Base-by-base conservation (phyloP, 805 yeast genomes). In the Yarrowia porcina region DNA sequence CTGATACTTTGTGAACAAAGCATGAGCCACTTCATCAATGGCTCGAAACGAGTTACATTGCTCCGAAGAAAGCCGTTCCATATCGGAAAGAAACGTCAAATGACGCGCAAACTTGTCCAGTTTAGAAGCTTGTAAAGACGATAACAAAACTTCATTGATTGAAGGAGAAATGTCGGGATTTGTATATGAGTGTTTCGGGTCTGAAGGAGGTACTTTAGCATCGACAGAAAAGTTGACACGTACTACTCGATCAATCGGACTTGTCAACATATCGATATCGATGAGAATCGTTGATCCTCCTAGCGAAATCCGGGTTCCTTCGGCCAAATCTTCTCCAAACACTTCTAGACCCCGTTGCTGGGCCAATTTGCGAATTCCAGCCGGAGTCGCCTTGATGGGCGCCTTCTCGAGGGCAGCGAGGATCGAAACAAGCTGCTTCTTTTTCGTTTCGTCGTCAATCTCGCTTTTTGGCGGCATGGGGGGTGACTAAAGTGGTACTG, bases 231-330 rank as follows among this genome's bases (percentile, higher is more conserved):
- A 67, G 25, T 66, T 60, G 20, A 74, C 72, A 32, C 65, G 61
- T 28, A 64, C 54, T n/a, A 71, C 71, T 10, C 32, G 23, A 21
- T 69, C 67, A 13, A 64, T 50, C 10, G 64, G 65, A 41, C 17
- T 28, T 6, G 63, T 56, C n/a, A 49, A 27, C 27, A 72, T 47
- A 35, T 72, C 74, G 44, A 72, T 65, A 63, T 76, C 79, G 1
- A 76, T 67, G 15, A 76, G 72, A 11, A 75, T 71, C 35, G 75
- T 74, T 12, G 75, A 68, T 3, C 79, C 79, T 2, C 77, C 75
- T 4, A 76, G 67, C 23, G 76, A 72, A 21, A 76, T 66, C 6
- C 78, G 67, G 32, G 69, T 72, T n/a, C 73, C 75, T 28, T 67
- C 67, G 9, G 66, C 66, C 4, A 64, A 64, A 38, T 52, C 61